Conservation (phyloP, 306 rosid species). For the Adenanthera pavonina region DNA sequence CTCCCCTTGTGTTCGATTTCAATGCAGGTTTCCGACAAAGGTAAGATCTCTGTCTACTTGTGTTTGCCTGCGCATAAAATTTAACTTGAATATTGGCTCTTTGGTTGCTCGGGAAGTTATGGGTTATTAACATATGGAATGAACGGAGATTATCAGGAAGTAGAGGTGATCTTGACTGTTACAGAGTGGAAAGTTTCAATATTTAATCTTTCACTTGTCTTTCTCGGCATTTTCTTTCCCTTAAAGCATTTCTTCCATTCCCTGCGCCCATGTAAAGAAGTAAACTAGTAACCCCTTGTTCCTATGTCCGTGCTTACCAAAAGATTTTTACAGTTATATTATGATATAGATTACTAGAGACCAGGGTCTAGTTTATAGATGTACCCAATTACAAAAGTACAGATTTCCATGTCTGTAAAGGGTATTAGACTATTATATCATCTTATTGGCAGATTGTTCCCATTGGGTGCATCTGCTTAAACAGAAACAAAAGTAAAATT, state of each 20-base stretch:
- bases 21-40: not conserved
- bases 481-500: not conserved
- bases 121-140: not conserved
- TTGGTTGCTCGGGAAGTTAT: conserved; percentile 3
- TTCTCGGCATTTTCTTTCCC: not conserved
- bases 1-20: not conserved
- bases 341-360: not conserved
- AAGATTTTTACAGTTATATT: not conserved
- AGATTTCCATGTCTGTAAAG: not conserved
- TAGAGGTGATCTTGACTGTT: not conserved
- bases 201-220: not conserved
- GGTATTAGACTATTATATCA: not conserved
- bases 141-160: not conserved
- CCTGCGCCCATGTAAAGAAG: not conserved
- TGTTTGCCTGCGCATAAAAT: not conserved
- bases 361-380: not conserved
- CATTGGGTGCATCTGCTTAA: not conserved
- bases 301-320: not conserved
- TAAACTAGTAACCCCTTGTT: not conserved
- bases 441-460: not conserved
- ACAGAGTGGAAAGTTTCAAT: not conserved
- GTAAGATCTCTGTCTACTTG: not conserved
- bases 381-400: not conserved
- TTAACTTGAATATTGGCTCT: conserved; percentile 15
- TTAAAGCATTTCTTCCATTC: not conserved